Evolutionary conservation across 2,329 filamentous ascomycete genomes (phyloP), one percentile per base, ranked within the genome.

Genomic region (Colletotrichum camelliae): DNA sequence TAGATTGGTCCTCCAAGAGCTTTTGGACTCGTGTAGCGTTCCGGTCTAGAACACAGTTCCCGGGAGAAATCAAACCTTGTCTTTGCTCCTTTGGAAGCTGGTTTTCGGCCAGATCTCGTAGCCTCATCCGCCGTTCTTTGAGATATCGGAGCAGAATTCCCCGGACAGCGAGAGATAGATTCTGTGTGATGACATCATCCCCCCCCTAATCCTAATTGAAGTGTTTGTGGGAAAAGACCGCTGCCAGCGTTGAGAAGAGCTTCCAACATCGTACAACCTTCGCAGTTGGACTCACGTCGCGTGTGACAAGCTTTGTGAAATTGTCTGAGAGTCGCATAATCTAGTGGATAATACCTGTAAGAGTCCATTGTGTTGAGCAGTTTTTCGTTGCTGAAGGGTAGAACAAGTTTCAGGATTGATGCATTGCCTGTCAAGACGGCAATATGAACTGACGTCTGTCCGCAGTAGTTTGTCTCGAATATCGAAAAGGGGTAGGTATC

Each of bases 201-300:
- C 4, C 39, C 8, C 10, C 39, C 39, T 4, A 43, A 12, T 12
- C 21, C 52, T 5, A 1, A 3, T 1, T 6, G 7, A 0, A 57
- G 21, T 0, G 52, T 1, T 15, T 1, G 24, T 16, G 21, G 7
- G 15, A 27, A 15, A 3, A 57, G 15, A 0, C 0, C 13, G 4
- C 52, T 57, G 7, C 52, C 52, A 3, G 52, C 21, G 1, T 57
- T 24, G 7, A 57, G 52, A 8, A 57, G 7, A 16, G 52, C 52
- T 27, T 57, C 24, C 7, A 57, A 10, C 21, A 29, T 57, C 2
- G 5, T 18, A 6, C 52, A 57, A 10, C 52, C 52, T 7, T 18
- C 15, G 1, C 52, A 57, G 24, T 57, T 2, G 0, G 21, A 27
- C 0, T 0, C 13, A 27, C 15, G 12, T 24, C 2, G 15, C n/a